These are phyloP conservation scores for Aspergillus ibericus DNA, from an alignment of 2,329 filamentous ascomycete species.

Conservation along the genomic window DNA sequence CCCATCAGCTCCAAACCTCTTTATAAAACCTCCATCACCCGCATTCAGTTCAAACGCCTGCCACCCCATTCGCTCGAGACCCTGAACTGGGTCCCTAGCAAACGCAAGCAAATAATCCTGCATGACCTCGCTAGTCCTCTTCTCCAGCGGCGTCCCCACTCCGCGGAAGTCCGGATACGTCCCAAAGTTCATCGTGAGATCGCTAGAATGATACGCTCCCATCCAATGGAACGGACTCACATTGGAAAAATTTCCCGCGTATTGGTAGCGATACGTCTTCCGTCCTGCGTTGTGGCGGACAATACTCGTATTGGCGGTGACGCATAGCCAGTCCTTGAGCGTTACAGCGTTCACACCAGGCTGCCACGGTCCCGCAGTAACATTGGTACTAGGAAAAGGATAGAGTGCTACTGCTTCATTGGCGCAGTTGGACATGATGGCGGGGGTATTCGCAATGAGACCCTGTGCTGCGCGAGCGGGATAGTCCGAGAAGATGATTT, in stretches of 20 bases:
- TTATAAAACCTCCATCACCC: background rate
- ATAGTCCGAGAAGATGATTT: background rate
- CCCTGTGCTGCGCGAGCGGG: background rate
- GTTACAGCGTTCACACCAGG: background rate
- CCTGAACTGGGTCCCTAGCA: background rate
- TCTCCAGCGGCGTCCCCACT: background rate
- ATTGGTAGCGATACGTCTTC: background rate
- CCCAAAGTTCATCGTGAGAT: background rate
- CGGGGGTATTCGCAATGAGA: background rate
- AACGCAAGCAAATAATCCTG: slow-evolving; percentile 1
- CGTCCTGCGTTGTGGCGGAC: background rate
- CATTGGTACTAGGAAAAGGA: background rate
- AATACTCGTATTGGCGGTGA: background rate
- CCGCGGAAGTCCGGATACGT: background rate
- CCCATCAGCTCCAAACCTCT: background rate
- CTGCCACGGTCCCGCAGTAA: background rate
- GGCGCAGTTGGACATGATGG: background rate
- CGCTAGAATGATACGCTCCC: background rate
- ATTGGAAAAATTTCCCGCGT: background rate
- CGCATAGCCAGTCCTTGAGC: background rate
- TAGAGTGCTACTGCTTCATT: background rate
- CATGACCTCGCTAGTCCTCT: background rate
- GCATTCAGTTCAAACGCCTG: background rate
- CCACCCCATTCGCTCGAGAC: background rate
- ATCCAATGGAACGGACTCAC: background rate